These are phyloP conservation scores for Eudorina sp. DNA, from an alignment of 139 green algal species.

Conservation along the genomic window DNA sequence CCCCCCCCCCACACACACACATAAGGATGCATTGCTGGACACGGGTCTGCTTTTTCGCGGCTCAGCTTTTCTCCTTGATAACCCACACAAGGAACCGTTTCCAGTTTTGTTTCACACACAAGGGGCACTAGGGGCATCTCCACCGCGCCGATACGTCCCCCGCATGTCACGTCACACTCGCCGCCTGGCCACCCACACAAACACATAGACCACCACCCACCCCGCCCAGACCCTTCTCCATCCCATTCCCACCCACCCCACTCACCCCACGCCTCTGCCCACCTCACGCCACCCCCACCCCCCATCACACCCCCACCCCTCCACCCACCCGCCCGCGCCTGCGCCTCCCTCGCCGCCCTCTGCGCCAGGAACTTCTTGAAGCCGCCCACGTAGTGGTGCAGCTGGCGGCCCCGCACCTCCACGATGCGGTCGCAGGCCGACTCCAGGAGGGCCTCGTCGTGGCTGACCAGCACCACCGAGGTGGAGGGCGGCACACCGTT, in stretches of 20 bases:
- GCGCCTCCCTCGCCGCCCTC: conserved; percentile 68
- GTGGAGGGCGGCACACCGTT: conserved; percentile 46
- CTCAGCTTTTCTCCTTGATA: no score
- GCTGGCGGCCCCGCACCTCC: conserved; percentile 69
- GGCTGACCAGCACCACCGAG: conserved; percentile 76
- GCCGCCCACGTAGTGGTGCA: conserved; percentile 77
- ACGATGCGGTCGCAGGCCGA: conserved; percentile 62
- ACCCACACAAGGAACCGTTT: no score
- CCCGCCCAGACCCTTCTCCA: not conserved
- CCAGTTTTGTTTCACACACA: no score
- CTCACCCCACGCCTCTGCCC: not conserved
- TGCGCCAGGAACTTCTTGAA: conserved; percentile 78
- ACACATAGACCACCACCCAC: not conserved
- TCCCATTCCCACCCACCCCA: not conserved
- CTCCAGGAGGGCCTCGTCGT: conserved; percentile 82
- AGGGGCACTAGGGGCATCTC: no score
- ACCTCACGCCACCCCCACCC: not conserved
- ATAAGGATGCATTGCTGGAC: no score
- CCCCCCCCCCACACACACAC: no score
- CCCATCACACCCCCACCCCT: not conserved
- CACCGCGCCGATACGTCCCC: no score
- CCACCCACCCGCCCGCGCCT: conserved; percentile 40
- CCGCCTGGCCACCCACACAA: no score
- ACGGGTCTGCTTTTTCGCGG: no score
- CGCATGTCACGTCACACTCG: no score